phyloP scores from a whole-genome alignment of 1,139 yeast species.

The Nakaseomyces uthaithaninus region DNA sequence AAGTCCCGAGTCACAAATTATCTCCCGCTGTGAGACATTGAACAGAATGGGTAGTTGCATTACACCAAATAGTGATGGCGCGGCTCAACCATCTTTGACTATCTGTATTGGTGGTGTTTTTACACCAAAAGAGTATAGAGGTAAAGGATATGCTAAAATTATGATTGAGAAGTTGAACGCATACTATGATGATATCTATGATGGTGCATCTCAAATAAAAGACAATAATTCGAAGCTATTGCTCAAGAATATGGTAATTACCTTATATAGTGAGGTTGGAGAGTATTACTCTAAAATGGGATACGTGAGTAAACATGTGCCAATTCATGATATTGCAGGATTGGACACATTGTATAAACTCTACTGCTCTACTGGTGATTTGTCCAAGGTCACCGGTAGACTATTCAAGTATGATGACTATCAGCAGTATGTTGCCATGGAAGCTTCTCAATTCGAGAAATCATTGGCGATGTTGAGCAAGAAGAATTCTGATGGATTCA shows the following conservation, averaged over 20 bases:
- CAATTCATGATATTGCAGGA: slow-evolving; percentile 30
- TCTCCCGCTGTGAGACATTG: slow-evolving; percentile 42
- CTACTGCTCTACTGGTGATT: slow-evolving; percentile 14
- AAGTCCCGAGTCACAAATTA: slow-evolving; percentile 31
- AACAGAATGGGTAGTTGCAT: slow-evolving; percentile 37
- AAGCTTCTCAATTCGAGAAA: slow-evolving; percentile 25
- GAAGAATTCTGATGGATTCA: slow-evolving; percentile 28
- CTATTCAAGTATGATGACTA: slow-evolving; percentile 33
- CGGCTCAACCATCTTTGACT: slow-evolving; percentile 34
- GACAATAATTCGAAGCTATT: slow-evolving; percentile 15
- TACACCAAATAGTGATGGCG: slow-evolving; percentile 20
- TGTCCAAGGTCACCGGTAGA: slow-evolving; percentile 18
- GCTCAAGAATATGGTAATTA: slow-evolving; percentile 37
- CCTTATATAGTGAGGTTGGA: slow-evolving; percentile 66
- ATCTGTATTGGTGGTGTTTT: slow-evolving; percentile 61
- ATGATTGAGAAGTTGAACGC: slow-evolving; percentile 42
- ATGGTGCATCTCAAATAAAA: slow-evolving; percentile 19
- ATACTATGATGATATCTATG: slow-evolving; percentile 35
- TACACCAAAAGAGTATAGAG: slow-evolving; percentile 49
- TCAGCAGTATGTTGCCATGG: slow-evolving; percentile 30
- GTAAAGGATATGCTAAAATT: slow-evolving; percentile 54
- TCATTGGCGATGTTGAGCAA: slow-evolving; percentile 29
- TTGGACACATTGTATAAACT: slow-evolving; percentile 15
- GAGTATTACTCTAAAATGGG: slow-evolving; percentile 56
- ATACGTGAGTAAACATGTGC: slow-evolving; percentile 45